Evolutionary conservation across 352 stramenopile genomes (phyloP), one percentile per base, ranked within the genome.

Genomic region (Thalassiosira livingstoniorum): DNA sequence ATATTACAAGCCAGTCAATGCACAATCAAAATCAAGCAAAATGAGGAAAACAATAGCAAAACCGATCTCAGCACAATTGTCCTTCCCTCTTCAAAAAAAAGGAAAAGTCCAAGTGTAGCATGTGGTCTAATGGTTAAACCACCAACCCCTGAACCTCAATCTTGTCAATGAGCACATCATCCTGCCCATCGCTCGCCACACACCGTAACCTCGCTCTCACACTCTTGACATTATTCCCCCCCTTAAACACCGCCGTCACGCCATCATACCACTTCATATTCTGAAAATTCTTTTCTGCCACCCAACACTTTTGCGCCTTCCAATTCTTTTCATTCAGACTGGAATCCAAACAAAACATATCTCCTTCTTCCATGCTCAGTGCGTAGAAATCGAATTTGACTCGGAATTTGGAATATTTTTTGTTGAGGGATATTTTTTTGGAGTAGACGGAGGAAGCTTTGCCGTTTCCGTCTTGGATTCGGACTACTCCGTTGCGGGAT

Each of bases 401-500:
- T 25, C 51, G 58, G 34, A 75, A 75, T 25, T 75, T 58, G 4
- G 5, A 29, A 45, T 15, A 54, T 51, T 75, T 35, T 11, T 53
- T 53, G n/a, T 54, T 55, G 1, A 75, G 11, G 11, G 13, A n/a
- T 10, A 75, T 65, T 5, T 37, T 31, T 2, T 55, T n/a, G 27
- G 66, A 75, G 43, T 75, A 75, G 13, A 75, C 42, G 7, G 66
- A 75, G n/a, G 66, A 75, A 23, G 23, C 53, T 21, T 25, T n/a
- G 23, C 66, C 45, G 13, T 75, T 63, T 4, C 66, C 66, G 35
- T 75, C 54, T 65, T 75, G 66, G 39, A 75, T 75, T 2, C 66
- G 11, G 21, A 75, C 29, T 2, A 75, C 51, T 10, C 47, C 47
- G 21, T 15, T 58, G 5, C 47, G 47, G 21, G 21, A 11, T 58